These are phyloP conservation scores for Haematococcus sp. DNA, from an alignment of 139 green algal species.

Conservation along the genomic window DNA sequence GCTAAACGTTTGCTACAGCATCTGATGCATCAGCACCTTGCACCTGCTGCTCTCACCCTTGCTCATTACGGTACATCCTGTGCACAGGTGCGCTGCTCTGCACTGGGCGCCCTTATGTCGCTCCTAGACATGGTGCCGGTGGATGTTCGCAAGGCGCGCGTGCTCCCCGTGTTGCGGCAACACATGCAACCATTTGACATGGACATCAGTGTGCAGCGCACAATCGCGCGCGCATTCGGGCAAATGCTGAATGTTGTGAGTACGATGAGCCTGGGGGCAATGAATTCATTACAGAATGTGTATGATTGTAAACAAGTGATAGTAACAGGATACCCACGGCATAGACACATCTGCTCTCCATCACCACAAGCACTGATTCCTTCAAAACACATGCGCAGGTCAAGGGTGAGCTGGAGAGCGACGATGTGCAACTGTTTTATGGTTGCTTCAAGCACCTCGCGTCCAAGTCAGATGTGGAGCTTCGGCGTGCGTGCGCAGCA, in stretches of 20 bases:
- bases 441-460: slow-evolving; percentile 48
- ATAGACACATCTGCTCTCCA: no score
- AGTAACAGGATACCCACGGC: no score
- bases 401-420: slow-evolving; percentile 44
- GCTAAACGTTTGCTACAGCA: not conserved
- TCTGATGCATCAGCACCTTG: no score
- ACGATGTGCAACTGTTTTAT: slow-evolving; percentile 39
- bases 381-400: slow-evolving; percentile 32
- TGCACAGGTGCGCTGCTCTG: slow-evolving; percentile 36
- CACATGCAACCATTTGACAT: slow-evolving; percentile 60
- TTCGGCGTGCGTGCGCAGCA: slow-evolving; percentile 32
- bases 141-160: slow-evolving; percentile 31
- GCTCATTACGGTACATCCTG: no score
- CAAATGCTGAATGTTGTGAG: not conserved
- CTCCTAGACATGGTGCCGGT: slow-evolving; percentile 37
- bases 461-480: slow-evolving; percentile 36
- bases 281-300: no score
- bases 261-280: no score
- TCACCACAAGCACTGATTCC: no score
- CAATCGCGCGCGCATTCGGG: slow-evolving; percentile 45
- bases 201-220: slow-evolving; percentile 48
- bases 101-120: slow-evolving; percentile 26
- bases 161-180: slow-evolving; percentile 49
- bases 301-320: no score
- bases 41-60: no score